Evolutionary conservation across 768 basidiomycete species (phyloP).

Genomic region (Leccinum disarticulatum): DNA sequence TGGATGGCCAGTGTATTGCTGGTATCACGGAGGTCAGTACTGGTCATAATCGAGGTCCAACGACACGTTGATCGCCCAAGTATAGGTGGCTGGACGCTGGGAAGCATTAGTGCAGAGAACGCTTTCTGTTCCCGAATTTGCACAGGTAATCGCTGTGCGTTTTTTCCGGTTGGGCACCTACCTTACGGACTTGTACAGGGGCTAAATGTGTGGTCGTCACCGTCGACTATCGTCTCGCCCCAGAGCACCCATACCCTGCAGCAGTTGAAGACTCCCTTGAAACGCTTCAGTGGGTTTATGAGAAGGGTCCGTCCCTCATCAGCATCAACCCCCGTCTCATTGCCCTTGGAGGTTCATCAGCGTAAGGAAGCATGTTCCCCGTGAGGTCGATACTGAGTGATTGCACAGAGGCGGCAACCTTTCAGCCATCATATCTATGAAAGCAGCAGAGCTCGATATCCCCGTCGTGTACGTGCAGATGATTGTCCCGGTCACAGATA

Average conservation of each 20-base stretch:
- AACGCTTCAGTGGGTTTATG: constrained; percentile 37
- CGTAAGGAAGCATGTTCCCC: constrained; percentile 36
- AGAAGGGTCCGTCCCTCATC: constrained; percentile 47
- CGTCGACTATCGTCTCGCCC: constrained; percentile 36
- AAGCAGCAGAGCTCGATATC: constrained; percentile 51
- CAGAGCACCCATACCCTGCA: constrained; percentile 35
- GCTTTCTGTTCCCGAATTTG: constrained; percentile 46
- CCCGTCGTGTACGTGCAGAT: constrained; percentile 62
- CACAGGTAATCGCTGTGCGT: constrained; percentile 20
- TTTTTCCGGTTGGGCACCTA: not conserved
- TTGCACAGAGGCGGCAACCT: constrained; percentile 67
- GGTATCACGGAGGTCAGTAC: constrained; percentile 67
- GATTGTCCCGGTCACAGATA: constrained; percentile 75
- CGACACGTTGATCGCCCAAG: not conserved
- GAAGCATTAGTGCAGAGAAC: constrained; percentile 59
- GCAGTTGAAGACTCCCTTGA: constrained; percentile 35
- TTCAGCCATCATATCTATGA: constrained; percentile 64
- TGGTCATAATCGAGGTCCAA: not conserved
- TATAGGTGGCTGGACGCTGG: constrained; percentile 76
- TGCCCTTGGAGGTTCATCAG: constrained; percentile 74
- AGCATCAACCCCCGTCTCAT: constrained; percentile 50
- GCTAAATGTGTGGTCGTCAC: constrained; percentile 35
- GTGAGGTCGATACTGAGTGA: constrained; percentile 1
- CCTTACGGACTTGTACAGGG: constrained; percentile 15
- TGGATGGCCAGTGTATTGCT: constrained; percentile 75